Evolutionary conservation across 2,329 filamentous ascomycete species (phyloP).

Genomic region (Pyrenophora tritici-repentis): DNA sequence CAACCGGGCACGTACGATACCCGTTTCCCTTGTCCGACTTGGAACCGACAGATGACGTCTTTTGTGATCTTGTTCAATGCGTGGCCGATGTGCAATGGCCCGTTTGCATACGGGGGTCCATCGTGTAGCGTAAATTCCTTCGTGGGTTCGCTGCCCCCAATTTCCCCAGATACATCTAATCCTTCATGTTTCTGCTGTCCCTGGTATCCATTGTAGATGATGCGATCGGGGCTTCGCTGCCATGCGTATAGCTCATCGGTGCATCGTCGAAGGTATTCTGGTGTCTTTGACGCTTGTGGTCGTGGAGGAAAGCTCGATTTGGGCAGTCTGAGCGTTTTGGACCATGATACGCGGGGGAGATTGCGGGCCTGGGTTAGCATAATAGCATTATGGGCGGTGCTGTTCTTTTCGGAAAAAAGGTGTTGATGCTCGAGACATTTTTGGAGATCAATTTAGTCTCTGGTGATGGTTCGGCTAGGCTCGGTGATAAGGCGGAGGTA

Average conservation of each 20-base stretch:
- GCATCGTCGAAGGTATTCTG: constrained; percentile 71
- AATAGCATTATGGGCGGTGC: constrained; percentile 41
- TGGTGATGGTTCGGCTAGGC: constrained; percentile 19
- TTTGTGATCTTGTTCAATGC: constrained; percentile 97
- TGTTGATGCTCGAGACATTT: constrained; percentile 15
- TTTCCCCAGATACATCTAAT: background rate
- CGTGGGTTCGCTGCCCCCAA: constrained; percentile 23
- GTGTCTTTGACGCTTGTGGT: constrained; percentile 38
- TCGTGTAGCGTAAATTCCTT: constrained; percentile 79
- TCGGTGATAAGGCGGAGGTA: constrained; percentile 19
- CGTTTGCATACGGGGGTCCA: constrained; percentile 96
- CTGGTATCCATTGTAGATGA: constrained; percentile 48
- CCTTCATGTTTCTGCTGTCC: background rate
- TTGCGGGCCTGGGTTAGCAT: constrained; percentile 46
- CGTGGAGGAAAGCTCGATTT: constrained; percentile 56
- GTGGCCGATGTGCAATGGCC: constrained; percentile 87
- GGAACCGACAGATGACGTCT: constrained; percentile 84
- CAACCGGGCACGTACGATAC: constrained; percentile 89
- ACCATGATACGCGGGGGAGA: constrained; percentile 48
- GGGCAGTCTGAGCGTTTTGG: constrained; percentile 55
- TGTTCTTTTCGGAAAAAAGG: constrained; percentile 4
- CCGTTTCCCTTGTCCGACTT: constrained; percentile 75
- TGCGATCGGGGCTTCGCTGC: constrained; percentile 64
- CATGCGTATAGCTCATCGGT: constrained; percentile 88
- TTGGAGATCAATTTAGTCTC: constrained; percentile 9